Base-by-base conservation (phyloP, 805 yeast species). In the Jamesozyma spencerorum region DNA sequence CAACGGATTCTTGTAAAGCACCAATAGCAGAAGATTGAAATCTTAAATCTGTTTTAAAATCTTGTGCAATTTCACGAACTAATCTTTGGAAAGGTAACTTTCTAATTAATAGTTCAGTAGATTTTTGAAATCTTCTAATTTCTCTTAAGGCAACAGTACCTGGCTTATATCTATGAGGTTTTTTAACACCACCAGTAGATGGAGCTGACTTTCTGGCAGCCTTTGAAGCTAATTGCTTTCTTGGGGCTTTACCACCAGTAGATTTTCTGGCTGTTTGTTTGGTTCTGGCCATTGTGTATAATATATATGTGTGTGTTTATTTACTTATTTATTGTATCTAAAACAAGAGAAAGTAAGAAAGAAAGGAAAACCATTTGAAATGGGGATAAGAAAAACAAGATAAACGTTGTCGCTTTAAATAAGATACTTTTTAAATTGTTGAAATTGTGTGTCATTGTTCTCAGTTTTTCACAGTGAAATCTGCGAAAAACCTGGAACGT, bases 1-100 rank as follows among this genome's bases (percentile, higher is more conserved):
- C 98, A 48, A 90, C 95, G 49, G 97, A 88, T 72, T 92, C 98
- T 70, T 90, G 98, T 58, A 90, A 74, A 54, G 98, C 98, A 71
- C 95, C 88, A 53, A 90, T 83, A 52, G 98, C 98, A 52, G 94
- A 84, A 43, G 95, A 84, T 69, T 90, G 97, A 81, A 92, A 90
- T 75, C 95, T 81, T 68, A 87, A 77, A 64, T 84, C 94, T 56
- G 90, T 79, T 74, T 81, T 83, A 78, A 84, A 83, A 65, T 87
- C 96, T 68, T 83, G 90, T 49, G 96, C 94, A 49, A 90, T 85
- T 71, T 88, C 96, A 68, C 96, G 77, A 43, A 88, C 96, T 64
- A 88, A 77, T 75, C 97, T 81, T 68, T 90, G 96, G 82, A 90
- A 90, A 45, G 97, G 97, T 56, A 90, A 77, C 69, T 90, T 90